Evolutionary conservation across 2,329 filamentous ascomycete genomes (phyloP), one percentile per base, ranked within the genome.

Genomic region (Aspergillus fructus): DNA sequence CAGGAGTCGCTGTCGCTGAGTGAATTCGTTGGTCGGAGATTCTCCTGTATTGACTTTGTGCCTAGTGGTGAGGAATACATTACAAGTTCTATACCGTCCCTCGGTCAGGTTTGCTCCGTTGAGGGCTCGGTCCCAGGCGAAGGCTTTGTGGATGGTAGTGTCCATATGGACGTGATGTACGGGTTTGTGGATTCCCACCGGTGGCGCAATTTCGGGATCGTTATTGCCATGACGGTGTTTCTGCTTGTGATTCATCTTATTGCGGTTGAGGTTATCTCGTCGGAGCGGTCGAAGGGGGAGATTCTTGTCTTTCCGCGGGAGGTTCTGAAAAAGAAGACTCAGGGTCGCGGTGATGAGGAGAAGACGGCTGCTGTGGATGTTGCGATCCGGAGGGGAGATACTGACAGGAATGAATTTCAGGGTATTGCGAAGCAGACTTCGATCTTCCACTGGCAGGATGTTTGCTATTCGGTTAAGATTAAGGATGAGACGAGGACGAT

Each of bases 361-460:
- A 30, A 30, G 27, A 11, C 27, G 27, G 2, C 27, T 30, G 9
- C 27, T 30, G 9, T 30, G 9, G 27, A 30, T 30, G 9, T 30
- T 3, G 9, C 9, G 8, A 30, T 3, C 0, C 9, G 27, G 3
- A 9, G 9, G 9, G 3, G 27, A 11, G 27, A 30, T 30, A 30
- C 27, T 8, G 8, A 30, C 2, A 24, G 2, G 5, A 11, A 9
- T 30, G 8, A 30, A 30, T 9, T 30, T 2, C 27, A 30, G 27
- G 67, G 69, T 21, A 68, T 67, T 39, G 27, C 27, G 9, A 86
- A 79, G 63, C 87, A 91, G 70, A 91, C 85, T 5, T 89, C 89
- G 19, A 85, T 93, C 59, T 96, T 96, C 80, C 89, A 91, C 68
- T 96, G 91, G 91, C 83, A 87, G 62, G 82, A 93, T 65, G 88